Conservation (phyloP, 768 basidiomycete species). For the Russula olivacea region DNA sequence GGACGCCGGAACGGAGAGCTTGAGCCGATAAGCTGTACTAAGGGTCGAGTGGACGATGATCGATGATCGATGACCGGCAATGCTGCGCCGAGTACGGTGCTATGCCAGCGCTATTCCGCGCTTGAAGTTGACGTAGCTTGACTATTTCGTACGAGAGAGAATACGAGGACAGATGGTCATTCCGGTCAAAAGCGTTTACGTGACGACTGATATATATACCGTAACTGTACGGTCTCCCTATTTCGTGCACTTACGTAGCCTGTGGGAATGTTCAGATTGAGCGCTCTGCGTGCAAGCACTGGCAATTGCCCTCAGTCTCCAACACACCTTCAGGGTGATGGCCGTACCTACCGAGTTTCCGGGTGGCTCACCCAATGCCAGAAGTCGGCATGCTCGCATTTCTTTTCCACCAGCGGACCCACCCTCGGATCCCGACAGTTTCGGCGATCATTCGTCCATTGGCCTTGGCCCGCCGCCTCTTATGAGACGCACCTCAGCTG, state of each 20-base stretch:
- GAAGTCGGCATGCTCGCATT: conserved; percentile 30
- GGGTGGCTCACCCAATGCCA: conserved; percentile 27
- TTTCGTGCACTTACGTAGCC: neutral
- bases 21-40: no score
- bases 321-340: conserved; percentile 2
- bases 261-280: neutral
- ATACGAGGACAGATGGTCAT: no score
- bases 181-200: no score
- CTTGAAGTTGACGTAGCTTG: no score
- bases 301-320: neutral
- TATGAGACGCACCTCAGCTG: conserved; percentile 18
- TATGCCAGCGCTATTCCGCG: no score
- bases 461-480: conserved; percentile 31
- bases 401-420: conserved; percentile 31
- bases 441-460: conserved; percentile 22
- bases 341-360: conserved; percentile 23
- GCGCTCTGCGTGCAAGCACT: neutral
- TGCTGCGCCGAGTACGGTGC: no score
- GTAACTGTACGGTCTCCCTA: neutral
- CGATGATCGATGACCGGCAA: no score
- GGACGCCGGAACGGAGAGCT: no score
- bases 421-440: conserved; percentile 11
- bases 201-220: no score
- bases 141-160: no score
- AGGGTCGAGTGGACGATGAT: no score